These are phyloP conservation scores for Discostella stelligeroides DNA, from an alignment of 108 stramenopile genomes.

Conservation along the genomic window DNA sequence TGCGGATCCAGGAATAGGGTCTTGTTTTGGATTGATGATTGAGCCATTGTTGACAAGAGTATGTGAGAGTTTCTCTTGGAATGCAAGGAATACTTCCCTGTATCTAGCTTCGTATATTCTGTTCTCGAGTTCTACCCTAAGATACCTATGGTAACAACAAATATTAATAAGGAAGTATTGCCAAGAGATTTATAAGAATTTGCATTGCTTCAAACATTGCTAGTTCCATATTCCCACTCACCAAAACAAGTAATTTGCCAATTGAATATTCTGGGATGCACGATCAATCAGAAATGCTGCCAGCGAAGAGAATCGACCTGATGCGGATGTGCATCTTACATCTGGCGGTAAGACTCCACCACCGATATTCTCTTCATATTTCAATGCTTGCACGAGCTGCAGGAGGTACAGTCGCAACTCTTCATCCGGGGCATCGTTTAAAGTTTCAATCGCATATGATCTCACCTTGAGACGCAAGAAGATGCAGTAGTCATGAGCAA, in stretches of 20 bases:
- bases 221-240: constrained; percentile 34
- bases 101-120: constrained; percentile 85
- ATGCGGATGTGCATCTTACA: neutral
- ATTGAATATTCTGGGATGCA: constrained; percentile 82
- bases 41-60: constrained; percentile 32
- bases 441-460: constrained; percentile 93
- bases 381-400: constrained; percentile 97
- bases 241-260: constrained; percentile 97
- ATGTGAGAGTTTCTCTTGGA: constrained; percentile 58
- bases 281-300: constrained; percentile 91
- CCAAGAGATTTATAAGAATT: neutral
- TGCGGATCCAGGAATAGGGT: constrained; percentile 4
- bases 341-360: constrained; percentile 27
- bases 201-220: too few species aligned
- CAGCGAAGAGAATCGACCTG: constrained; percentile 63
- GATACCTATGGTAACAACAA: constrained; percentile 45
- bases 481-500: constrained; percentile 8
- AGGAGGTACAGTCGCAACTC: constrained; percentile 94
- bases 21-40: constrained; percentile 18
- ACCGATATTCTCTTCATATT: constrained; percentile 84
- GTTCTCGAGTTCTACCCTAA: constrained; percentile 89
- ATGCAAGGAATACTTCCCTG: constrained; percentile 72
- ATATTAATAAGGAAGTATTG: too few species aligned
- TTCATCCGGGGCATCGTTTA: constrained; percentile 88
- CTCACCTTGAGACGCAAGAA: constrained; percentile 60